These are phyloP conservation scores for Aspergillus homomorphus DNA, from an alignment of 495 filamentous ascomycete species.

Conservation along the genomic window DNA sequence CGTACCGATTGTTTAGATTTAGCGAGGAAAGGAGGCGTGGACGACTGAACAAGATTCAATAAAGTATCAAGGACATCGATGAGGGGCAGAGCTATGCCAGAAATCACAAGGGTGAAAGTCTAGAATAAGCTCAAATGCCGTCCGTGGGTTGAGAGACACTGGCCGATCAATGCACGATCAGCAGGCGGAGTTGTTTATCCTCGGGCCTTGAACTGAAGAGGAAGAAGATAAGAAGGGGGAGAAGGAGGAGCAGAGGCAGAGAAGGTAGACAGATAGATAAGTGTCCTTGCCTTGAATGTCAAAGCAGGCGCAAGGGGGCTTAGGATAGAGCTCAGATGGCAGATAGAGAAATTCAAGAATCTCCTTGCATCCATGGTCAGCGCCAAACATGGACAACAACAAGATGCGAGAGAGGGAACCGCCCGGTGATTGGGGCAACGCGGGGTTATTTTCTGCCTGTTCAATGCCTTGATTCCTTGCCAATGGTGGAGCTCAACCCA, in stretches of 20 bases:
- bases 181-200: too few relatives aligned
- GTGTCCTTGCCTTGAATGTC: not conserved
- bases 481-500: not conserved
- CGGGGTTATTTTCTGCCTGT: slow-evolving; percentile 39
- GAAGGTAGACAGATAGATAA: not conserved
- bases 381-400: not conserved
- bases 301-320: not conserved
- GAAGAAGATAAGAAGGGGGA: not conserved
- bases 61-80: slow-evolving; percentile 8
- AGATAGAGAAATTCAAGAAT: slow-evolving; percentile 2
- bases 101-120: not conserved
- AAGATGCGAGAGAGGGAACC: not conserved
- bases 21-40: not conserved
- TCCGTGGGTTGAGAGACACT: not conserved
- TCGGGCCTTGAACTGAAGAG: not conserved
- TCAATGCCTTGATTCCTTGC: slow-evolving; percentile 19
- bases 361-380: slow-evolving; percentile 32
- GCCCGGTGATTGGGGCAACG: slow-evolving; percentile 29
- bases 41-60: not conserved
- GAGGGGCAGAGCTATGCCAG: not conserved
- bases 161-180: not conserved
- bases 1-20: slow-evolving; percentile 7
- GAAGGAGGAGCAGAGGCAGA: not conserved
- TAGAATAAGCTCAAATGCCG: not conserved
- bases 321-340: not conserved